Base-by-base conservation (phyloP, 2,329 filamentous ascomycete genomes). In the Colletotrichum zoysiae region DNA sequence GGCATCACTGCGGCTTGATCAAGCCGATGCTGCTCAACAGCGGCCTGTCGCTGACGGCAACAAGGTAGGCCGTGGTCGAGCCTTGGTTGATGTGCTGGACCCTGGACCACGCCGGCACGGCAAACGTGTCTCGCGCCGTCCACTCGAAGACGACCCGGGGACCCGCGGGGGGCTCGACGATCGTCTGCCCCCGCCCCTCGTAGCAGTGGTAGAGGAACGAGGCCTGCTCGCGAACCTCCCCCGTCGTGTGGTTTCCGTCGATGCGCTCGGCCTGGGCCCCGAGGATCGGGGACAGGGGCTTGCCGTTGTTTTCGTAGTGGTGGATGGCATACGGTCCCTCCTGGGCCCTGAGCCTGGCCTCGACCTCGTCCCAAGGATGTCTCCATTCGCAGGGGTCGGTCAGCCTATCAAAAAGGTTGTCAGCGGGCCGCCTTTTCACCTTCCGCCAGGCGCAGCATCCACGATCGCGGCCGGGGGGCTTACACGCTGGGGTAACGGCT, bases 161-260 rank as follows among this genome's bases (percentile, higher is more conserved):
- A 0, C 78, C 79, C 0, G 71, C 64, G 0, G 80, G 75, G 0
- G 78, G 74, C 5, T 81, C 79, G n/a, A 88, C 78, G 0, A 78
- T 77, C 0, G 83, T 84, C 38, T 78, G 76, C 0, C 87, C 87
- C 0, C 76, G 77, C 0, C 87, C 88, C 18, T 82, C 78, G 44
- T 87, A 82, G 60, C 88, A 84, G 78, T 89, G 87, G 73, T 87
- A 88, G 5, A 89, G 81, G 61, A 82, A 84, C 0, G 86, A 88
- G 3, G 81, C 77, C 1, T 84, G 86, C 69, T 89, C 87, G 20
- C 82, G 84, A 1, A 81, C 78, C 0, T 79, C 74, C 0, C 82
- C 82, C 0, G 74, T 76, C 6, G 75, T 74, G 0, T 81, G 82
- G 0, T 81, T 78, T 0, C 65, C 65, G n/a, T 78, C 74, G 2